These are phyloP conservation scores for Fusarium azukiicola DNA, from an alignment of 2,329 filamentous ascomycete genomes.

Conservation along the genomic window DNA sequence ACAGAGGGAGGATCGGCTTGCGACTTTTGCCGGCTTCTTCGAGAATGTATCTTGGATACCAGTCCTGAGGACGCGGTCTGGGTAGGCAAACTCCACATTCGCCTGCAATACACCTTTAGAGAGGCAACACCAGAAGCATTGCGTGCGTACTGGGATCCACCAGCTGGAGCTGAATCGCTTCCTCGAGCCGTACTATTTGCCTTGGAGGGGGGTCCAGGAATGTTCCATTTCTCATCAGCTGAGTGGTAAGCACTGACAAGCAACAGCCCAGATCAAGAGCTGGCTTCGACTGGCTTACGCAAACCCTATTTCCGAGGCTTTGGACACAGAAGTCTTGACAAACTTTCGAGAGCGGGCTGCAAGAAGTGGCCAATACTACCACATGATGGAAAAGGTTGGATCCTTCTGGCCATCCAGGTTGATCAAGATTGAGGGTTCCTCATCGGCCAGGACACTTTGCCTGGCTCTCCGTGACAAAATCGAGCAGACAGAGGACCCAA, in stretches of 20 bases:
- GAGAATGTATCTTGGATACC: constrained; percentile 1
- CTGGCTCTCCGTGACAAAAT: background rate
- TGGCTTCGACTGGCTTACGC: background rate
- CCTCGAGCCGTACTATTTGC: background rate
- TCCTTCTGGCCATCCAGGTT: background rate
- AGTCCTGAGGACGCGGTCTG: background rate
- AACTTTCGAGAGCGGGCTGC: background rate
- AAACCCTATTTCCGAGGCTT: background rate
- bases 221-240: background rate
- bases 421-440: background rate
- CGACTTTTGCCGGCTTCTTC: background rate
- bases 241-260: background rate
- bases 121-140: background rate
- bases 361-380: background rate
- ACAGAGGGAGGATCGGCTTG: background rate
- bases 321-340: background rate
- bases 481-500: background rate
- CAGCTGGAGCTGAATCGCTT: background rate
- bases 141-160: background rate
- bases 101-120: constrained; percentile 4
- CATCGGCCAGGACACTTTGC: background rate
- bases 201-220: background rate
- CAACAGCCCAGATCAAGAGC: background rate
- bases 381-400: constrained; percentile 4
- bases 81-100: background rate